Base-by-base conservation (phyloP, 805 yeast genomes). In the Wickerhamomyces alni region DNA sequence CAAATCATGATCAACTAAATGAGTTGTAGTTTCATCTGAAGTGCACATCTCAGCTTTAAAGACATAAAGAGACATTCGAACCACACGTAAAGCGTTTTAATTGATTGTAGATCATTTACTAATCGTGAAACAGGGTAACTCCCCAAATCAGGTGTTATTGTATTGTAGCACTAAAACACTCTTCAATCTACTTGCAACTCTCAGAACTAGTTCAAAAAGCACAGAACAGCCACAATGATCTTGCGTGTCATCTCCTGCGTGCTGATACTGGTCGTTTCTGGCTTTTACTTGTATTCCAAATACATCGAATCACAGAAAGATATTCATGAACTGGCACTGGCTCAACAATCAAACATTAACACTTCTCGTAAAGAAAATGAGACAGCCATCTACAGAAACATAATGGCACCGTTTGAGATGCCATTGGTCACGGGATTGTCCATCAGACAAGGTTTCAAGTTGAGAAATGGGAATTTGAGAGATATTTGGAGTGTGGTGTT, bases 361-460 rank as follows among this genome's bases (percentile, higher is more conserved):
- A 62, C 79, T 6, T 80, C 86, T 1, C 67, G 95, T n/a, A 66
- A 71, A 32, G 66, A 68, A 5, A 68, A 73, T 36, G 95, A 88
- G 57, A 75, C 89, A 13, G 89, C 95, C 0, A 66, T 84, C 10
- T 80, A 84, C 58, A 72, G 93, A 46, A 82, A 87, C 37, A 77
- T 77, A 34, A 78, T 82, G 48, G 76, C 84, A 25, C 93, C 89
- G 17, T 79, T 76, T 54, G 85, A 87, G 5, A 57, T 75, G 42
- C 82, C 85, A 1, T 66, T 88, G 40, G 68, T 81, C 17, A 72
- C 84, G 2, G 94, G 94, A 0, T 61, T 85, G 40, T 75, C 77
- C 34, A 72, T 88, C 18, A 70, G 86, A 32, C 67, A 73, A 19
- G 79, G 75, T 27, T 83, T 81, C 56, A 74, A 73, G 46, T 55